Conservation (phyloP, 495 filamentous ascomycete genomes). For the Aspergillus avenaceus region DNA sequence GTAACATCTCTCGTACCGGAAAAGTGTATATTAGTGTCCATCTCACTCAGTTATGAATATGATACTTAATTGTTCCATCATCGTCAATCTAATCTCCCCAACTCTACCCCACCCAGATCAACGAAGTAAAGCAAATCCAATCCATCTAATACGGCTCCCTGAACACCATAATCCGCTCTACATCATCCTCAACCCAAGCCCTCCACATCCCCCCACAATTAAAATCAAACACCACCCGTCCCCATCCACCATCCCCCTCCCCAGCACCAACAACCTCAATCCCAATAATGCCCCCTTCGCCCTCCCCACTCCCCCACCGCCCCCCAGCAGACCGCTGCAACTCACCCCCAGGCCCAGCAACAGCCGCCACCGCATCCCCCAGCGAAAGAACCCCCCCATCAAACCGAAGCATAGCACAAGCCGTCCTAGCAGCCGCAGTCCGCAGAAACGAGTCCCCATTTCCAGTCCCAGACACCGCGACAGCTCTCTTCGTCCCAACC, state of each 20-base stretch:
- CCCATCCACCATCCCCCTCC: constrained; percentile 38
- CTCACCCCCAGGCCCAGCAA: constrained; percentile 70
- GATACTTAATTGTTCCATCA: no score
- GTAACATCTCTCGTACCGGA: no score
- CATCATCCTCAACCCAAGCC: constrained; percentile 70
- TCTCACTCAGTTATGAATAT: not conserved
- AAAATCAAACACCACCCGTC: constrained; percentile 64
- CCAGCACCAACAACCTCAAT: constrained; percentile 49
- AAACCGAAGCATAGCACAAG: constrained; percentile 70
- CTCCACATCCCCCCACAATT: constrained; percentile 92
- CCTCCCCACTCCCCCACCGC: constrained; percentile 78
- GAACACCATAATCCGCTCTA: constrained; percentile 61
- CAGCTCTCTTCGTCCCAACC: constrained; percentile 32
- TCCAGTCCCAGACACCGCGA: constrained; percentile 80
- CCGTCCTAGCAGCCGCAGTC: constrained; percentile 64
- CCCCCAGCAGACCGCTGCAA: constrained; percentile 71
- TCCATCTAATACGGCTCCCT: constrained; percentile 38
- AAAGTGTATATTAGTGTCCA: not conserved
- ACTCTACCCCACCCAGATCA: no score
- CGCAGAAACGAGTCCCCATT: constrained; percentile 89
- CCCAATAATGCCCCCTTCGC: constrained; percentile 83
- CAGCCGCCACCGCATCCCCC: constrained; percentile 49
- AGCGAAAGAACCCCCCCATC: constrained; percentile 33
- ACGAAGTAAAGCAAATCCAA: no score
- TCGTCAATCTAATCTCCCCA: no score